Percentiles rank a stretch among this genome's conserved stretches.
Evolutionary conservation across 257 asterid species (phyloP).

Genomic region (Solanum pinnatisectum): DNA sequence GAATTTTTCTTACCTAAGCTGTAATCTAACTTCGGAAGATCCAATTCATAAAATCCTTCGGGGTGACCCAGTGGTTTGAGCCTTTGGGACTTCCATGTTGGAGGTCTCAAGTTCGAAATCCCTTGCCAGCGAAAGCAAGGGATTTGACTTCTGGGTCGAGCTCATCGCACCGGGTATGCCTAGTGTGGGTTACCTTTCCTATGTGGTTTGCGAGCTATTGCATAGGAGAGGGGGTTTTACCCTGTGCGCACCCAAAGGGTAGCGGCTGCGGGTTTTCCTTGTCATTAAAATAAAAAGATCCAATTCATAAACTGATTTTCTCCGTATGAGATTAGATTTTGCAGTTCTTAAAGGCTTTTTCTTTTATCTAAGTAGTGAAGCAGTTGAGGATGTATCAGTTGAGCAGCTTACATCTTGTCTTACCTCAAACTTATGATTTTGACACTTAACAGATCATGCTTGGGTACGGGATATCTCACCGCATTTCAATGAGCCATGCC

Average conservation of each 20-base stretch:
- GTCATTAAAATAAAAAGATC: not conserved
- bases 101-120: not conserved
- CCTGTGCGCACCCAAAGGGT: not conserved
- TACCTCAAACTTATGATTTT: not conserved
- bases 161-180: no score
- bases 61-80: not conserved
- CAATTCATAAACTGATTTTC: not conserved
- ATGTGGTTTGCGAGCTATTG: not conserved
- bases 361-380: not conserved
- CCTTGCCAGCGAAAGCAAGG: no score
- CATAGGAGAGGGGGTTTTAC: not conserved
- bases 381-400: not conserved
- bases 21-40: not conserved
- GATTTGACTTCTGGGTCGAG: no score
- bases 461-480: constrained; percentile 36
- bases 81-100: not conserved
- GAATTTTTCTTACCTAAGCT: not conserved
- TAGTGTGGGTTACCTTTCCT: no score
- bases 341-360: not conserved
- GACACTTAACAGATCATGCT: constrained; percentile 32
- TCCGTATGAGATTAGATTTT: not conserved
- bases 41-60: not conserved
- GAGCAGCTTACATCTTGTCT: not conserved
- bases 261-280: not conserved
- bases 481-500: constrained; percentile 3